phyloP scores from a whole-genome alignment of 352 stramenopile genomes.

The Globisporangium carolinianum region DNA sequence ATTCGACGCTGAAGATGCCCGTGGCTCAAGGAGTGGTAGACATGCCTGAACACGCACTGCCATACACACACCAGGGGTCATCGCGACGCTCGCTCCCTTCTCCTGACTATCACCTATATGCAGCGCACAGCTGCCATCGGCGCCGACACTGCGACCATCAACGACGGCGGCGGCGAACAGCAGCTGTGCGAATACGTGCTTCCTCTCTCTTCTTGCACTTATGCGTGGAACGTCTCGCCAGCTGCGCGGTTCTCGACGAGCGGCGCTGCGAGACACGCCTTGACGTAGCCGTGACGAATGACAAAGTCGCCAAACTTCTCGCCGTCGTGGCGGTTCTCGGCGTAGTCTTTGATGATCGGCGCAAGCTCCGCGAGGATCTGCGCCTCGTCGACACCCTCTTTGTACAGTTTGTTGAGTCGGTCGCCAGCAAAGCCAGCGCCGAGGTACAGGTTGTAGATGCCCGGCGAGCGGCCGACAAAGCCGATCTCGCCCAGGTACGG shows the following conservation, averaged over 20 bases:
- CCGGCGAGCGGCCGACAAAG: constrained; percentile 94
- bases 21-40: background rate
- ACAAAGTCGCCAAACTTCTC: constrained; percentile 86
- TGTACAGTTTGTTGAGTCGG: constrained; percentile 81
- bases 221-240: constrained; percentile 63
- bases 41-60: background rate
- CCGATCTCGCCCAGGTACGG: constrained; percentile 98
- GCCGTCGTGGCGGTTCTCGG: constrained; percentile 42
- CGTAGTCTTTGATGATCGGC: constrained; percentile 78
- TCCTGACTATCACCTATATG: background rate
- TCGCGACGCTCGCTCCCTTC: background rate
- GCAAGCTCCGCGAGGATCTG: constrained; percentile 65
- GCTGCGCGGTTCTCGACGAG: constrained; percentile 52
- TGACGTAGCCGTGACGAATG: constrained; percentile 65
- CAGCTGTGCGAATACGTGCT: background rate
- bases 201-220: constrained; percentile 10
- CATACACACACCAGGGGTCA: background rate
- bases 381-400: constrained; percentile 70
- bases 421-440: constrained; percentile 79
- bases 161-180: background rate
- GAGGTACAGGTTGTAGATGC: constrained; percentile 97
- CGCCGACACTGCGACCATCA: background rate
- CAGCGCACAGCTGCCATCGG: background rate
- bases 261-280: constrained; percentile 55
- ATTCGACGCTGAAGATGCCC: background rate